A percentile compares a stretch with the other conserved stretches of the same genome.
These are phyloP conservation scores for Cyclotella baltica DNA, from an alignment of 108 stramenopile genomes.

Conservation along the genomic window DNA sequence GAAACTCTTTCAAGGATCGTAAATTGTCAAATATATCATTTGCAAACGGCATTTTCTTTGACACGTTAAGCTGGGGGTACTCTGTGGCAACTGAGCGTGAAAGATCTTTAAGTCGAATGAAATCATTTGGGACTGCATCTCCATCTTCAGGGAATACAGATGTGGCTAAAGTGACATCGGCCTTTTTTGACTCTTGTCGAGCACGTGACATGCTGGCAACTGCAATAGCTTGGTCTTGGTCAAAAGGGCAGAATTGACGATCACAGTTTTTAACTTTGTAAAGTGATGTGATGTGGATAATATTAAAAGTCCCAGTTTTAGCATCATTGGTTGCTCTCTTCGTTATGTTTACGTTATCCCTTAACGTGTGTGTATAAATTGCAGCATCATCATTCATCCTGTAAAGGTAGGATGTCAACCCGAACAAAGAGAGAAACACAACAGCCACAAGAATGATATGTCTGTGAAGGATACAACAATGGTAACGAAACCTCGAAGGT, in stretches of 20 bases:
- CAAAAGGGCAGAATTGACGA: not conserved
- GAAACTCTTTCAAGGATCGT: not conserved
- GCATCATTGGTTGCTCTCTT: too few relatives aligned
- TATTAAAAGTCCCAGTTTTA: not conserved
- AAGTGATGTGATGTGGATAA: not conserved
- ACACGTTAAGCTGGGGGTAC: not conserved
- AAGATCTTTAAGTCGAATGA: not conserved
- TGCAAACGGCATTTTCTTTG: not conserved
- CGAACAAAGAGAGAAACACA: too few relatives aligned
- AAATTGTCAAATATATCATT: conserved; percentile 8
- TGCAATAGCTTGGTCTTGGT: not conserved
- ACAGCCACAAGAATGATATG: too few relatives aligned
- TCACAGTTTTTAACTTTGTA: conserved; percentile 1
- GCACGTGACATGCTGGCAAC: not conserved
- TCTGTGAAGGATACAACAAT: too few relatives aligned
- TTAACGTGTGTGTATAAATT: too few relatives aligned
- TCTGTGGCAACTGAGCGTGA: not conserved
- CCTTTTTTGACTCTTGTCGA: not conserved
- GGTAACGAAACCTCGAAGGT: too few relatives aligned
- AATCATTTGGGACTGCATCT: not conserved
- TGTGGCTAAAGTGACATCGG: not conserved
- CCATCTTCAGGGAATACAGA: conserved; percentile 3
- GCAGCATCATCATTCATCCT: too few relatives aligned
- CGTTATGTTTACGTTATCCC: too few relatives aligned
- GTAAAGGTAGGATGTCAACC: too few relatives aligned